These are phyloP conservation scores for Macroventuria anomochaeta DNA, from an alignment of 2,329 filamentous ascomycete species.

Conservation along the genomic window DNA sequence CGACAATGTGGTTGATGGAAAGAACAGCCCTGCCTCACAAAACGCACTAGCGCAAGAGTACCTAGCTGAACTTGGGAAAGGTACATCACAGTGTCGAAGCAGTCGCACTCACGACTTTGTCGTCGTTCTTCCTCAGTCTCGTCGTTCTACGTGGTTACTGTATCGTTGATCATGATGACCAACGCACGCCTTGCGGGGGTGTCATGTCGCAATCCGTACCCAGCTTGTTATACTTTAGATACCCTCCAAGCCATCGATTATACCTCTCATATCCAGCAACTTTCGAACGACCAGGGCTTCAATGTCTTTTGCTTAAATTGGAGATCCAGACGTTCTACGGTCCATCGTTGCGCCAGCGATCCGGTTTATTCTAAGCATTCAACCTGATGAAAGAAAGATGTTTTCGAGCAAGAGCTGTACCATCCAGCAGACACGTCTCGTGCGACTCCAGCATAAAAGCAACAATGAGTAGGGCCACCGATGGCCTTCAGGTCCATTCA, in stretches of 20 bases:
- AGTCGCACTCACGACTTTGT: not conserved
- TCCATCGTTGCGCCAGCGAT: too few species aligned
- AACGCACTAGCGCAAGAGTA: slow-evolving; percentile 11
- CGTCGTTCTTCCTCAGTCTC: not conserved
- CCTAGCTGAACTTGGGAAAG: not conserved
- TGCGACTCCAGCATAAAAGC: too few species aligned
- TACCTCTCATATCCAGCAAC: not conserved
- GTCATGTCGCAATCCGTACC: slow-evolving; percentile 2
- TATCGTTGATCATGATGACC: not conserved
- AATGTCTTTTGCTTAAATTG: too few species aligned
- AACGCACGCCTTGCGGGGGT: slow-evolving; percentile 6
- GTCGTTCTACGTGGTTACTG: not conserved
- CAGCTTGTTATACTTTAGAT: not conserved
- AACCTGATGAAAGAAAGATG: too few species aligned
- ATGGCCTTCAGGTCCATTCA: too few species aligned
- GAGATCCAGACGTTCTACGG: too few species aligned
- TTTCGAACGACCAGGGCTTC: not conserved
- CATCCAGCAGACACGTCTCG: too few species aligned
- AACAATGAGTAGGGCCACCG: too few species aligned
- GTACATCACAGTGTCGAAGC: slow-evolving; percentile 3
- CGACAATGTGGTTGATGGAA: slow-evolving; percentile 6
- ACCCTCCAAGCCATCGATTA: not conserved
- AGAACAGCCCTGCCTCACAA: not conserved
- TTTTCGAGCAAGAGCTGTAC: too few species aligned
- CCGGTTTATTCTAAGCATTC: too few species aligned